These are phyloP conservation scores for Capniomyces stellatus DNA, from an alignment of 371 early-diverging fungal species.

Conservation along the genomic window DNA sequence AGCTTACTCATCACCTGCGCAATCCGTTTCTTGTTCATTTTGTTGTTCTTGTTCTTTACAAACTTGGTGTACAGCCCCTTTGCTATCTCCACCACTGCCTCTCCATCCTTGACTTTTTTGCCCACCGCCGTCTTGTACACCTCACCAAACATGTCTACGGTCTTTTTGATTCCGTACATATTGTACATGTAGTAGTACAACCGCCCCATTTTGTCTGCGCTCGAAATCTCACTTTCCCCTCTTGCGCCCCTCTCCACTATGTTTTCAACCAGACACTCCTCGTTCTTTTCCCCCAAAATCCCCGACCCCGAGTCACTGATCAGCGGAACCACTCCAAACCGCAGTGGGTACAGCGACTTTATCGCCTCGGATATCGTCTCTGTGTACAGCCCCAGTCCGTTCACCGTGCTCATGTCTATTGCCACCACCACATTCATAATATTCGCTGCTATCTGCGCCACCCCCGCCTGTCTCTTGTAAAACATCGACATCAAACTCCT, in stretches of 20 bases:
- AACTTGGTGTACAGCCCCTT: no score
- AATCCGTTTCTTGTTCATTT: no score
- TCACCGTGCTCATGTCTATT: neutral
- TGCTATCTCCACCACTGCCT: neutral
- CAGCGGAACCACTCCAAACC: neutral
- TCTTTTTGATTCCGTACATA: neutral
- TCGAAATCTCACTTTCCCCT: no score
- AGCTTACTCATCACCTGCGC: no score
- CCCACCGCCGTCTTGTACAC: neutral
- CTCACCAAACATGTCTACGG: neutral
- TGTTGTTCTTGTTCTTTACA: no score
- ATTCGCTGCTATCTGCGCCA: neutral
- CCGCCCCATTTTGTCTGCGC: neutral
- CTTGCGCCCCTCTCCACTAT: no score
- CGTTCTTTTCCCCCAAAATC: no score
- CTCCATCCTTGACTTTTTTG: neutral
- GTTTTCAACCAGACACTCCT: no score
- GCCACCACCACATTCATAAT: neutral
- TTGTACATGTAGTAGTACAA: neutral
- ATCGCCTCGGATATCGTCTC: neutral
- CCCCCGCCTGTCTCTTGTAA: neutral
- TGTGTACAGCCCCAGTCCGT: neutral
- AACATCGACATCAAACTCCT: conserved; percentile 1
- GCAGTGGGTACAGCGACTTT: neutral
- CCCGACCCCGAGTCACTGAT: neutral